Conservation (phyloP, 352 stramenopile genomes). For the Phytophthora cryptogea region DNA sequence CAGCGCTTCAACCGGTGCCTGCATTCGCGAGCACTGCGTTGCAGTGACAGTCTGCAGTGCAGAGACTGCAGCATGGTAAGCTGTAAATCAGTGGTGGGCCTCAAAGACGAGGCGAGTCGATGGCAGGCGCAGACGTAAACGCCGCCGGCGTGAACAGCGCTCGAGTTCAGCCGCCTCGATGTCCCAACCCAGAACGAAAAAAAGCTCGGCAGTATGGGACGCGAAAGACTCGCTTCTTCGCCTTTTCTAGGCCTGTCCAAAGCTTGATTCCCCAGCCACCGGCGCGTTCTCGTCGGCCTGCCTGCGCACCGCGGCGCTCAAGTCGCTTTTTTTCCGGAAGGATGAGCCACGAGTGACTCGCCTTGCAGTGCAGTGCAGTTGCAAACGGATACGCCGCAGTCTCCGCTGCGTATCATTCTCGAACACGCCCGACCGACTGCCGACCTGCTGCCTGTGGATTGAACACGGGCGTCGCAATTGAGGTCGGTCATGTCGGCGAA, state of each 20-base stretch:
- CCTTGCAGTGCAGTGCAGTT: conserved; percentile 3
- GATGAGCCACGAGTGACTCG: conserved; percentile 32
- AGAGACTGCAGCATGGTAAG: conserved; percentile 11
- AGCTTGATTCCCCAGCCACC: conserved; percentile 29
- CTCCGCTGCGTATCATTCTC: conserved; percentile 26
- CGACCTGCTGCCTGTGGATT: conserved; percentile 24
- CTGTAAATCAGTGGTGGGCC: conserved; percentile 32
- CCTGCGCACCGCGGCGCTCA: conserved; percentile 26
- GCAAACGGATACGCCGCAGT: conserved; percentile 7
- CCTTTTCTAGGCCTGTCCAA: conserved; percentile 19
- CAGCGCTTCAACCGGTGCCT: conserved; percentile 17
- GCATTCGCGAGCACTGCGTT: background rate
- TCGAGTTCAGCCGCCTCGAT: conserved; percentile 1
- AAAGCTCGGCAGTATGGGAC: conserved; percentile 17
- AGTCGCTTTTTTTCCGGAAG: conserved; percentile 35
- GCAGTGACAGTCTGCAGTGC: conserved; percentile 2
- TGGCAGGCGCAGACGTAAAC: conserved; percentile 37
- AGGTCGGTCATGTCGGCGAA: conserved; percentile 30
- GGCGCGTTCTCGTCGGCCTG: conserved; percentile 15
- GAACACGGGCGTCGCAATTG: conserved; percentile 6
- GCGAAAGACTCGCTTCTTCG: conserved; percentile 25
- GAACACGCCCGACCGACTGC: conserved; percentile 31
- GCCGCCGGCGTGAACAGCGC: conserved; percentile 8
- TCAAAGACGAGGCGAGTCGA: conserved; percentile 29
- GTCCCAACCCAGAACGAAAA: conserved; percentile 20